Conservation (phyloP, 352 stramenopile genomes). For the Thalassiosira oceanica region DNA sequence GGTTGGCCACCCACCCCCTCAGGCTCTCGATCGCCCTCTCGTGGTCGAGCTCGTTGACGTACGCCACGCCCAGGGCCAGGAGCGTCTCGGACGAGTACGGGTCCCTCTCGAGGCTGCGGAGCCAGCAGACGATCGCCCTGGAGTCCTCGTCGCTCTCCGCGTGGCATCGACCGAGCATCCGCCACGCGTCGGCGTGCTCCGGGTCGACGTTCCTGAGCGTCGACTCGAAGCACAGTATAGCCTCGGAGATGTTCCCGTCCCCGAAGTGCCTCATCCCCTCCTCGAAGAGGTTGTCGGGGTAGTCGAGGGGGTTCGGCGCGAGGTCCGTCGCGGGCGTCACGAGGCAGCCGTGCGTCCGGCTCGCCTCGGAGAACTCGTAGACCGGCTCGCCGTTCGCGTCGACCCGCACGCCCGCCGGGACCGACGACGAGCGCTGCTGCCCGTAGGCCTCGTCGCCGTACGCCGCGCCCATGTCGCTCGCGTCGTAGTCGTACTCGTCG, state of each 20-base stretch:
- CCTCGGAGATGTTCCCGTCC: conserved; percentile 88
- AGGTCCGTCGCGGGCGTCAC: conserved; percentile 20
- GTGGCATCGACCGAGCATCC: conserved; percentile 91
- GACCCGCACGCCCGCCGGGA: not conserved
- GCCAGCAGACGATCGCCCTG: conserved; percentile 91
- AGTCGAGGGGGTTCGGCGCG: too few species aligned
- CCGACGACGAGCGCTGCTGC: too few species aligned
- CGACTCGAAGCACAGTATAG: conserved; percentile 93
- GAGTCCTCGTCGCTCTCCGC: conserved; percentile 95
- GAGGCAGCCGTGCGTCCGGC: conserved; percentile 27
- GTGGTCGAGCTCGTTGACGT: conserved; percentile 96
- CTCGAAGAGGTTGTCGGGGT: too few species aligned
- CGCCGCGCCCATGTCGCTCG: conserved; percentile 26
- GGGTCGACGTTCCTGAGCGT: conserved; percentile 88
- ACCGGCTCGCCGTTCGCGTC: conserved; percentile 2
- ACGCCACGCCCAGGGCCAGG: conserved; percentile 90
- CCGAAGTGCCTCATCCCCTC: conserved; percentile 84
- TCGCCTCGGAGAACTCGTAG: conserved; percentile 40
- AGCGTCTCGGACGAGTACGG: conserved; percentile 92
- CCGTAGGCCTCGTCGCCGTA: conserved; percentile 16
- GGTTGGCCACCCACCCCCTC: conserved; percentile 94
- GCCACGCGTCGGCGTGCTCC: conserved; percentile 92
- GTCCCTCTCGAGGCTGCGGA: conserved; percentile 91
- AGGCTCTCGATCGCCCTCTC: conserved; percentile 90
- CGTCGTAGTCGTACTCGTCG: too few species aligned